Conservation (phyloP, 2,329 filamentous ascomycete species). For the Cladosporium sp. region DNA sequence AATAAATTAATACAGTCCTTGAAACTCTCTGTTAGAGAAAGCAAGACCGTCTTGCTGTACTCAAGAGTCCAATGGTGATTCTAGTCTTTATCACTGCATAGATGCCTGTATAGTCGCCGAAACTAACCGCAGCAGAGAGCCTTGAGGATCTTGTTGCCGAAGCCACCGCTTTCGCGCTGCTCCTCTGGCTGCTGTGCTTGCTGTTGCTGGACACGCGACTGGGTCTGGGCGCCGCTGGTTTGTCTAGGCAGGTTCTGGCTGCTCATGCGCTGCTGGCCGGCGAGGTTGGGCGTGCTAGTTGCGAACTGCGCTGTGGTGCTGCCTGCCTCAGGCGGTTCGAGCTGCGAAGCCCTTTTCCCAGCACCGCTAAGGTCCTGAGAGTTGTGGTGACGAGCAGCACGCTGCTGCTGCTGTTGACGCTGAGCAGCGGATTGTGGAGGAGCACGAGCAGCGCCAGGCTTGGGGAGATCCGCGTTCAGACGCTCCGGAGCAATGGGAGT, state of each 20-base stretch:
- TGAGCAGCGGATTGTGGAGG: slow-evolving; percentile 75
- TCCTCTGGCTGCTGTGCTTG: slow-evolving; percentile 49
- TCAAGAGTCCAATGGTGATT: slow-evolving; percentile 2
- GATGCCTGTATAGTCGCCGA: slow-evolving; percentile 18
- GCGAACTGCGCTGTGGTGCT: slow-evolving; percentile 97
- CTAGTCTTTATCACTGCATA: slow-evolving; percentile 10
- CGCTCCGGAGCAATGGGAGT: slow-evolving; percentile 48
- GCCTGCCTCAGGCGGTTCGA: slow-evolving; percentile 70
- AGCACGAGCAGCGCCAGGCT: slow-evolving; percentile 63
- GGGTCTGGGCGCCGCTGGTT: slow-evolving; percentile 29
- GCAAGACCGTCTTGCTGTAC: not conserved
- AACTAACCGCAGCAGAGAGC: slow-evolving; percentile 77
- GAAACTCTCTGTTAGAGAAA: not conserved
- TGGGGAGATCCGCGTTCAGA: slow-evolving; percentile 51
- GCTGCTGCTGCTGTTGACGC: slow-evolving; percentile 44
- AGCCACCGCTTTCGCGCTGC: slow-evolving; percentile 64
- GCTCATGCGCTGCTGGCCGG: slow-evolving; percentile 19
- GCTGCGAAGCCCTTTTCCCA: slow-evolving; percentile 71
- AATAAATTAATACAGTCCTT: slow-evolving; percentile 17
- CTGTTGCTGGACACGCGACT: slow-evolving; percentile 32
- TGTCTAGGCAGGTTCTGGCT: slow-evolving; percentile 16
- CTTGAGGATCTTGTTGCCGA: slow-evolving; percentile 92
- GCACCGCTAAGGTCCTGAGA: slow-evolving; percentile 38
- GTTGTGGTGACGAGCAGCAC: slow-evolving; percentile 31
- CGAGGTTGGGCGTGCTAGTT: slow-evolving; percentile 72